A percentile compares a stretch with the other conserved stretches of the same genome.
Evolutionary conservation across 2,329 filamentous ascomycete genomes (phyloP).

Genomic region (Diaporthe amygdali): DNA sequence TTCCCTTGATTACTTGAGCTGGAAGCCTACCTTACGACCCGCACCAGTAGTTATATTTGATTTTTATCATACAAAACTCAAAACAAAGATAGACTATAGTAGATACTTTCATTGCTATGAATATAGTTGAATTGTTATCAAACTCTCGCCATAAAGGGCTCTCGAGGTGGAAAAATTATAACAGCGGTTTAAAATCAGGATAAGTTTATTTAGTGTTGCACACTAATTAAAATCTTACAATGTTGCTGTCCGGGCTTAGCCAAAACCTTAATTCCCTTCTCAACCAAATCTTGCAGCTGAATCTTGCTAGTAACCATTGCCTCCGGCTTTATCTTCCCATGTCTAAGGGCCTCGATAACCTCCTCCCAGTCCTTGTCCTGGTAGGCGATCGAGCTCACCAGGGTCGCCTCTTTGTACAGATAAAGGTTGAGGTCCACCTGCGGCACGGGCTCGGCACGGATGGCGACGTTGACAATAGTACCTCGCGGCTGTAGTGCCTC

Average conservation of each 20-base stretch:
- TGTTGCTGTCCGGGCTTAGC: constrained; percentile 59
- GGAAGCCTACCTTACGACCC: too few species aligned
- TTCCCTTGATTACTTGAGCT: too few species aligned
- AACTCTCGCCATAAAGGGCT: too few species aligned
- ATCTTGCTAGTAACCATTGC: constrained; percentile 61
- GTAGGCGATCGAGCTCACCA: constrained; percentile 27
- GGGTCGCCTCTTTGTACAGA: constrained; percentile 46
- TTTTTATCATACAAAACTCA: too few species aligned
- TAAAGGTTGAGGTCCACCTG: constrained; percentile 57
- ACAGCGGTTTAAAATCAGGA: background rate
- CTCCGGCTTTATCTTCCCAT: constrained; percentile 44
- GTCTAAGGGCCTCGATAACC: constrained; percentile 28
- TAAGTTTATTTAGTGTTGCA: background rate
- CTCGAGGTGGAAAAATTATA: too few species aligned
- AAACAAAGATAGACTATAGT: too few species aligned
- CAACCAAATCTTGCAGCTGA: constrained; percentile 51
- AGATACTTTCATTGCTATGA: too few species aligned
- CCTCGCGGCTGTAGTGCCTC: constrained; percentile 28
- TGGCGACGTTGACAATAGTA: constrained; percentile 30
- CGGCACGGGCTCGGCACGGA: constrained; percentile 41
- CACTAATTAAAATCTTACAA: constrained; percentile 57
- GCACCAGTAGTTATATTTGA: too few species aligned
- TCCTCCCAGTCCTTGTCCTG: constrained; percentile 31
- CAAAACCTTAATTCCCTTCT: constrained; percentile 55
- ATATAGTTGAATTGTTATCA: too few species aligned